Base-by-base conservation (phyloP, 352 stramenopile genomes). In the Globisporangium okanoganense region DNA sequence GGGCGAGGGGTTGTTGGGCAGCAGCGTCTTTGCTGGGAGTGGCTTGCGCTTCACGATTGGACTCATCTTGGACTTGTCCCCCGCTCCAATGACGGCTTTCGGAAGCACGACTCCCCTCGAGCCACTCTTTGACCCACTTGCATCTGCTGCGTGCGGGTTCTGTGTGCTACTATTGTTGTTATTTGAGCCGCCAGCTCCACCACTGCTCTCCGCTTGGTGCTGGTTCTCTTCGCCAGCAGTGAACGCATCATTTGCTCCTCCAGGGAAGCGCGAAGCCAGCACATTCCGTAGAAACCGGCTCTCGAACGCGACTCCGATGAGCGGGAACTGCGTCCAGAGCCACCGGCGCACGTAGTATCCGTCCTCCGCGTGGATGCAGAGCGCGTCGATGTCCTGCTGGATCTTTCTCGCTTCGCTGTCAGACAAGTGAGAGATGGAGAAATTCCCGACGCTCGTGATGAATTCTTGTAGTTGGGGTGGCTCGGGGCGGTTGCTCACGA, bases 241-340 rank as follows among this genome's bases (percentile, higher is more conserved):
- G 14, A 33, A 48, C 13, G 25, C 14, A n/a, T 38, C 35, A 20
- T 16, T 55, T 16, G 20, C 22, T 3, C 20, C 56, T 7, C 18
- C 25, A 38, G 58, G 50, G n/a, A 60, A 60, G 3, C 56, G 44
- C 51, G 56, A 51, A 9, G 53, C 61, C 50, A 69, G 56, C 45
- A 72, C 51, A 29, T 56, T 80, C 13, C 72, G 75, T 9, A 91
- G 67, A 43, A 92, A 84, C 2, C 79, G 73, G 33, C 68, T 85
- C 52, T 90, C 85, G 48, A 94, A 93, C 22, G 85, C 82, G 38
- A 87, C 71, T 0, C 57, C 83, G n/a, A 94, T 78, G 12, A 94
- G 70, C n/a, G 85, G 85, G 58, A 94, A 94, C 66, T 94, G 85
- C 10, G 79, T 87, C 85, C 85, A 94, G 31, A 94, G 76, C 85